phyloP scores from a whole-genome alignment of 2,329 filamentous ascomycete species.

The Colletotrichum spaethianum region DNA sequence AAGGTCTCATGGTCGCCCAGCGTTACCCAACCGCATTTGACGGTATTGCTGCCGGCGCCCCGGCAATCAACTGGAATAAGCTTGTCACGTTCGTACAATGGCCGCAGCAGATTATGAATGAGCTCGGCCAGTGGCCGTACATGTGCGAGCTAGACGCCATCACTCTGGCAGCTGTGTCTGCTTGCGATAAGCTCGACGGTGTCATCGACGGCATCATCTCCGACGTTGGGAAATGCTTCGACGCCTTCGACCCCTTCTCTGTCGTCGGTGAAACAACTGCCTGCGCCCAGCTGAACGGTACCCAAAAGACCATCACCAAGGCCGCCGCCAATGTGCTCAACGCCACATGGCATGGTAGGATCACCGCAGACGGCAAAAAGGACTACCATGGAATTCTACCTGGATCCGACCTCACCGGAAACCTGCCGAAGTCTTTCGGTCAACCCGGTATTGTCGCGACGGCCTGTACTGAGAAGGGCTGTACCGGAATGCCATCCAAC shows the following conservation, averaged over 20 bases:
- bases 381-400: neutral
- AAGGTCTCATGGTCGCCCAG: constrained; percentile 63
- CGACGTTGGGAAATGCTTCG: neutral
- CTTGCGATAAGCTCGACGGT: constrained; percentile 45
- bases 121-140: constrained; percentile 44
- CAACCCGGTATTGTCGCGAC: neutral
- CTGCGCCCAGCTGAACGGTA: neutral
- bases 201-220: constrained; percentile 45
- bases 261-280: constrained; percentile 33
- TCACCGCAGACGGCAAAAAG: constrained; percentile 2
- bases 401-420: neutral
- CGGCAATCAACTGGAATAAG: constrained; percentile 12
- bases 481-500: neutral
- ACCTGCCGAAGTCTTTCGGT: neutral
- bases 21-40: constrained; percentile 64
- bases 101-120: constrained; percentile 22
- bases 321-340: neutral
- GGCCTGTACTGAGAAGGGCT: neutral
- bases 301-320: neutral
- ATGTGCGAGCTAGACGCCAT: constrained; percentile 45
- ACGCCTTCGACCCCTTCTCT: constrained; percentile 23
- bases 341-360: neutral
- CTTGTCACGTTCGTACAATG: neutral
- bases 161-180: constrained; percentile 51
- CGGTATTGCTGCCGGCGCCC: constrained; percentile 51